Base-by-base conservation (phyloP, 192 early-diverging fungal genomes). In the Dimargaris verticillata region DNA sequence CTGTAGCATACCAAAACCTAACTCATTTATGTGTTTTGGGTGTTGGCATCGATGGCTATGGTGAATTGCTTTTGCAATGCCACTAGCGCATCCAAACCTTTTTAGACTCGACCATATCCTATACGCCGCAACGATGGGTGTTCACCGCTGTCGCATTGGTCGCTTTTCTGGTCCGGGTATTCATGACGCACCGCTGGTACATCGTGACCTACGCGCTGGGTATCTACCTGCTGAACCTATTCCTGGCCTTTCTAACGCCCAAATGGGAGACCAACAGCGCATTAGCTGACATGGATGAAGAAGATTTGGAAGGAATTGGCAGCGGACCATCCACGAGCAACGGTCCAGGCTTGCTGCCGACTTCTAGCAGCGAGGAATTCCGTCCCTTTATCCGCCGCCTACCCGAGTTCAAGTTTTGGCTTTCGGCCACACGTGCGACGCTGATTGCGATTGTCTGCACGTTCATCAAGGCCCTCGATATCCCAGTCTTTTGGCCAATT, bases 401-500 rank as follows among this genome's bases (percentile, higher is more conserved):
- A 59, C 94, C 96, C 20, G 96, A 99, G 71, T 96, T 99, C 73
- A 99, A 97, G 77, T 96, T 95, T 66, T 99, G 96, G 96, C 78
- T 86, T 71, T 80, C 83, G 58, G 79, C 87, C 44, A 94, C 88
- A 14, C 73, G 85, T 65, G 89, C 91, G 0, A 82, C 90, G 45
- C 43, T 82, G 48, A 81, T 93, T 61, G 83, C 94, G 15, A 71
- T 94, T 47, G 70, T 89, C 41, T 93, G 92, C 77, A 88, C 91
- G 48, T 78, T 95, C 64, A 85, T 92, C 71, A 60, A 79, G n/a
- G 66, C 88, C 51, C 84, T 97, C 67, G 93, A 99, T 65, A 80
- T 99, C 47, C 96, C 96, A 15, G 96, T 99, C 5, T 99, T 91
- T 74, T 99, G 96, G 96, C 96, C 96, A 3, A 97, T 97, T 65